These are phyloP conservation scores for Tylopilus orsonianus DNA, from an alignment of 1,284 basidiomycete genomes.

Conservation along the genomic window DNA sequence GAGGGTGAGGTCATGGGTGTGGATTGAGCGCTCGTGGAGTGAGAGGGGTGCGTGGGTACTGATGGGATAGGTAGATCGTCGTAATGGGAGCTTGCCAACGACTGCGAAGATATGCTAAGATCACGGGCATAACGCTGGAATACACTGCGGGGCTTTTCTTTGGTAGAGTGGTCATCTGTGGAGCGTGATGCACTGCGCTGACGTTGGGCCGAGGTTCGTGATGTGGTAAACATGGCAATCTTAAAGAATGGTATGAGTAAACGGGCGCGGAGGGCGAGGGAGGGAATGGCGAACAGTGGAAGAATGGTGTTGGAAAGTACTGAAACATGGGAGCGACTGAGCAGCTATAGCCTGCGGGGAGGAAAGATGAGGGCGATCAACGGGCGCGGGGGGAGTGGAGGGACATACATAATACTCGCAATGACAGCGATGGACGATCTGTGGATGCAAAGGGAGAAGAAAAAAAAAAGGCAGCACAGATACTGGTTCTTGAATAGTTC, in stretches of 20 bases:
- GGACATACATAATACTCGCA: slow-evolving; percentile 24
- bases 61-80: slow-evolving; percentile 13
- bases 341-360: too few relatives aligned
- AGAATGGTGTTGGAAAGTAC: too few relatives aligned
- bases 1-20: slow-evolving; percentile 32
- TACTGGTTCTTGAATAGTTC: slow-evolving; percentile 1
- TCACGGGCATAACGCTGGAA: slow-evolving; percentile 14
- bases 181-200: slow-evolving; percentile 22
- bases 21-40: slow-evolving; percentile 22
- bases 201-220: not conserved
- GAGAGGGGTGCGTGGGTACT: not conserved
- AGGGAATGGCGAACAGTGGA: too few relatives aligned
- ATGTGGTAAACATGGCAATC: slow-evolving; percentile 17
- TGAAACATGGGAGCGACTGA: too few relatives aligned
- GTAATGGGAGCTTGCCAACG: slow-evolving; percentile 15
- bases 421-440: slow-evolving; percentile 5
- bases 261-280: not conserved
- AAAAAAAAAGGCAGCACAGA: not conserved
- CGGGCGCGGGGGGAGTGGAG: not conserved
- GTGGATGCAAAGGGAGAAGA: not conserved
- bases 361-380: slow-evolving; percentile 1
- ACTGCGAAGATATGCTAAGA: slow-evolving; percentile 22
- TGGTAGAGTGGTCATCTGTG: slow-evolving; percentile 17
- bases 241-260: not conserved
- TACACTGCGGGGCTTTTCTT: slow-evolving; percentile 9